phyloP scores from a whole-genome alignment of 495 filamentous ascomycete genomes.

The Glonium stellatum region DNA sequence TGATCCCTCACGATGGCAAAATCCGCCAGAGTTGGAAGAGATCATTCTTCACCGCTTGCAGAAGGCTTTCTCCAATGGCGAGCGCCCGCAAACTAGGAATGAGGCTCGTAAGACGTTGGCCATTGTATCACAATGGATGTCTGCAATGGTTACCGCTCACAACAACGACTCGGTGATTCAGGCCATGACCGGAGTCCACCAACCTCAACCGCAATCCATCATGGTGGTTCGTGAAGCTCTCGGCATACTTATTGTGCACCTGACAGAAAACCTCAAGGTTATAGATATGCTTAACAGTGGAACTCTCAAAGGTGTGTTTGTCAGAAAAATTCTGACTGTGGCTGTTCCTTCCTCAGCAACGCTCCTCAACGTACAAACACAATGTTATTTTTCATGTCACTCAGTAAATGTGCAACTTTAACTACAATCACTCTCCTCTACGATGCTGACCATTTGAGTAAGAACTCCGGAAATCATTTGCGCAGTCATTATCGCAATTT shows the following conservation, averaged over 20 bases:
- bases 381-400: no score
- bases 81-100: constrained; percentile 24
- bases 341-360: no score
- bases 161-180: constrained; percentile 33
- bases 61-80: constrained; percentile 39
- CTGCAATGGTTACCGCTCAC: constrained; percentile 25
- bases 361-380: no score
- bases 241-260: constrained; percentile 42
- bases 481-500: constrained; percentile 45
- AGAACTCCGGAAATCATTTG: constrained; percentile 44
- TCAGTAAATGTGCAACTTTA: no score
- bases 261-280: constrained; percentile 46
- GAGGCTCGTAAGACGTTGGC: constrained; percentile 32
- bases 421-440: background rate
- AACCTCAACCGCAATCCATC: constrained; percentile 40
- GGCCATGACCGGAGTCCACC: constrained; percentile 29
- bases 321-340: no score
- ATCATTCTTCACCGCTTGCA: constrained; percentile 47
- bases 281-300: constrained; percentile 41
- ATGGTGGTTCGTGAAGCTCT: constrained; percentile 52
- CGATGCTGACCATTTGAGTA: background rate
- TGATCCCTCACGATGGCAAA: constrained; percentile 16
- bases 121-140: constrained; percentile 38
- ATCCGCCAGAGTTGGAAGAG: constrained; percentile 41
- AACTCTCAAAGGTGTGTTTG: constrained; percentile 38